These are phyloP conservation scores for Solanum chaucha DNA, from an alignment of 257 asterid genomes.

Conservation along the genomic window DNA sequence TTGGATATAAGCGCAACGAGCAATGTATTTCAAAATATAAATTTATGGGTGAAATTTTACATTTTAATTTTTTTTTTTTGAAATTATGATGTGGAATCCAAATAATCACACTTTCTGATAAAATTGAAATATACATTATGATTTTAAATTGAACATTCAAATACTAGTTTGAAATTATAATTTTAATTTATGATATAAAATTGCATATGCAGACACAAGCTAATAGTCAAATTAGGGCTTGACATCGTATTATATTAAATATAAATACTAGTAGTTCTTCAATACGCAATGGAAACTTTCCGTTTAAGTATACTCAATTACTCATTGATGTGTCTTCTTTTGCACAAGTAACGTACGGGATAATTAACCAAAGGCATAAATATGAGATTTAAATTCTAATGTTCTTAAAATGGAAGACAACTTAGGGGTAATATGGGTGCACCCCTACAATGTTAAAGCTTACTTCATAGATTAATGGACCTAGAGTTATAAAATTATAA, in stretches of 20 bases:
- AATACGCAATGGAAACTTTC: neutral
- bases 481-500: no score
- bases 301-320: neutral
- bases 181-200: no score
- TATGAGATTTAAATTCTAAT: neutral
- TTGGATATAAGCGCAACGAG: no score
- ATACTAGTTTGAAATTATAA: no score
- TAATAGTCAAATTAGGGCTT: neutral
- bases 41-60: no score
- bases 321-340: neutral
- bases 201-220: neutral
- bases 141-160: no score
- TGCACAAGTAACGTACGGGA: neutral
- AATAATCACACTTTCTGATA: neutral
- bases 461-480: neutral
- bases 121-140: no score
- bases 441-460: neutral
- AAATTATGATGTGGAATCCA: no score
- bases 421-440: neutral
- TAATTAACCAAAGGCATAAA: neutral
- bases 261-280: neutral
- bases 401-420: neutral
- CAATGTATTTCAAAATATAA: no score
- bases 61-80: no score
- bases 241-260: neutral